Evolutionary conservation across 306 rosid species (phyloP), one percentile per base, ranked within the genome.

Genomic region (Prunus mume): DNA sequence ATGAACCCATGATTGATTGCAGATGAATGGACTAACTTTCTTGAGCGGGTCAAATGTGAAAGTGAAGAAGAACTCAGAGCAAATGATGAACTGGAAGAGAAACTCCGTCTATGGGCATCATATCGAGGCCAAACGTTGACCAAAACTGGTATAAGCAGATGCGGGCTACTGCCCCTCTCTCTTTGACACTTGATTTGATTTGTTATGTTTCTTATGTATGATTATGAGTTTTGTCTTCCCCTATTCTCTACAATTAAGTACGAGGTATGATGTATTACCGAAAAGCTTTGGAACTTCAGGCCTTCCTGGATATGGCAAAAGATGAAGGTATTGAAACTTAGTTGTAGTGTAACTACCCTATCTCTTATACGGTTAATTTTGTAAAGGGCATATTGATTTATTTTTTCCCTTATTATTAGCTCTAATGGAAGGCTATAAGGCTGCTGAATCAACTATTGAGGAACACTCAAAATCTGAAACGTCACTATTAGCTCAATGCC

Each of bases 181-280:
- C 56, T 58, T 43, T 58, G 67, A 43, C 5, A 43, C 57, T 73
- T 83, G 77, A 34, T 80, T 78, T 78, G 76, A 19, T 41, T 25
- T 56, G 15, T 73, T 22, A 81, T 65, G 49, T 24, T 54, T 12
- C 46, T 38, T 38, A 13, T 69, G 25, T 72, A 73, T 17, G 57
- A 45, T 45, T 51, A 51, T 58, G 3, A 38, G 19, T n/a, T 68
- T 74, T 74, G 68, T 80, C 55, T 18, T 54, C 25, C 69, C 41
- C 62, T 45, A 47, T 52, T 84, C 71, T 80, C 66, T 25, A 63
- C 41, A 83, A 63, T 60, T 79, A 78, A 92, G 98, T 90, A 22
- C 92, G 98, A 61, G 98, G 98, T 73, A 95, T 95, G 98, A 95
- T 95, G 98, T 95, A 95, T 80, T 72, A 92, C 78, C 96, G 92